phyloP scores from a whole-genome alignment of 768 basidiomycete species.

The Sporobolomyces phaffii region DNA sequence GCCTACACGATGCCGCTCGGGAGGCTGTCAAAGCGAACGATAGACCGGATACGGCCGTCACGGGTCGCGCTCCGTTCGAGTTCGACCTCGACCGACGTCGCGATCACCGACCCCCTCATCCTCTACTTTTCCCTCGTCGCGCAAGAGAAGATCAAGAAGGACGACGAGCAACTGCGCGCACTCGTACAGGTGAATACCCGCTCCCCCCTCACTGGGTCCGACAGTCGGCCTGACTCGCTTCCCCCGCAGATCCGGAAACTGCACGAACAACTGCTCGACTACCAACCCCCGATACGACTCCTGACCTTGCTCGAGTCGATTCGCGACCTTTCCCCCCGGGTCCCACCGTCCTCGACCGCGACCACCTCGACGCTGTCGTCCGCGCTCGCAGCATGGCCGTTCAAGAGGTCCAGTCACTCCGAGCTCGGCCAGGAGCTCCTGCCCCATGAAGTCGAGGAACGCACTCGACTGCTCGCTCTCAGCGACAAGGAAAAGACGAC shows the following conservation, averaged over 20 bases:
- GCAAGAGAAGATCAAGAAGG: conserved; percentile 52
- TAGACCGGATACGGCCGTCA: no score
- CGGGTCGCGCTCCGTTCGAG: not conserved
- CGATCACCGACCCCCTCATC: conserved; percentile 51
- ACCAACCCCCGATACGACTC: conserved; percentile 53
- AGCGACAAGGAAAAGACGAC: conserved; percentile 36
- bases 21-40: no score
- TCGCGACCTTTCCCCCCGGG: conserved; percentile 10
- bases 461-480: conserved; percentile 16
- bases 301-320: conserved; percentile 45
- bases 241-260: conserved; percentile 51
- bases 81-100: conserved; percentile 11
- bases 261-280: conserved; percentile 52
- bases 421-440: conserved; percentile 35
- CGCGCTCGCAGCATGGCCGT: conserved; percentile 27
- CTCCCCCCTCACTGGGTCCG: not conserved
- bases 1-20: no score
- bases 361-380: not conserved
- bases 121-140: conserved; percentile 53
- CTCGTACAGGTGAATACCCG: conserved; percentile 52
- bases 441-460: conserved; percentile 40
- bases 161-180: conserved; percentile 56
- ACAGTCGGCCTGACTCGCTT: conserved; percentile 7
- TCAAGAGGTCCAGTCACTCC: conserved; percentile 35
- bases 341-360: conserved; percentile 1